Evolutionary conservation across 768 basidiomycete genomes (phyloP).

Genomic region (Coprinopsis strossmayeri): DNA sequence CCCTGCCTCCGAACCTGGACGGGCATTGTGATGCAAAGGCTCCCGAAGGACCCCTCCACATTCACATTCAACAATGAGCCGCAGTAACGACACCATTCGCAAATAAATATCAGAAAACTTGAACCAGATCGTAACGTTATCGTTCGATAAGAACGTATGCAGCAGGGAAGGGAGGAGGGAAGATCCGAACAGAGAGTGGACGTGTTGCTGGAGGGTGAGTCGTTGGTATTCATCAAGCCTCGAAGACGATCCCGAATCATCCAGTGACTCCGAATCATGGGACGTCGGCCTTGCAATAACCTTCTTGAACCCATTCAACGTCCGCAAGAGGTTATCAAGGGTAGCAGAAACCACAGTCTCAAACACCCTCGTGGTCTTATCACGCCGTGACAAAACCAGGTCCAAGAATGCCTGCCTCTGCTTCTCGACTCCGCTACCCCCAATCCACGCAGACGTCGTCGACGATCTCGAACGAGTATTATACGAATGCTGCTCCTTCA

Average conservation of each 20-base stretch:
- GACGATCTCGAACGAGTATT: neutral
- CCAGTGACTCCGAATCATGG: neutral
- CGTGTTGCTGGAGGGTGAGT: neutral
- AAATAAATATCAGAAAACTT: constrained; percentile 26
- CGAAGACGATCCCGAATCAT: neutral
- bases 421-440: neutral
- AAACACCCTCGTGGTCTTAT: constrained; percentile 18
- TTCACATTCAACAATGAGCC: constrained; percentile 13
- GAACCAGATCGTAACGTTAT: constrained; percentile 29
- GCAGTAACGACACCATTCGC: constrained; percentile 23
- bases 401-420: constrained; percentile 19
- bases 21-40: neutral
- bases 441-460: neutral
- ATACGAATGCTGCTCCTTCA: neutral
- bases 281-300: neutral
- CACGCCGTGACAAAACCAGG: constrained; percentile 17
- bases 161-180: constrained; percentile 27
- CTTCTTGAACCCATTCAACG: constrained; percentile 11
- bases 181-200: neutral
- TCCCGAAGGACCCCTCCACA: constrained; percentile 14
- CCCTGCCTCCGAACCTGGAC: neutral
- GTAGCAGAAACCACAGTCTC: constrained; percentile 20
- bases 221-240: neutral
- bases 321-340: constrained; percentile 16
- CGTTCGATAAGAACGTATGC: constrained; percentile 24